Evolutionary conservation across 768 basidiomycete genomes (phyloP), one percentile per base, ranked within the genome.

Genomic region (Boletus patriciae): DNA sequence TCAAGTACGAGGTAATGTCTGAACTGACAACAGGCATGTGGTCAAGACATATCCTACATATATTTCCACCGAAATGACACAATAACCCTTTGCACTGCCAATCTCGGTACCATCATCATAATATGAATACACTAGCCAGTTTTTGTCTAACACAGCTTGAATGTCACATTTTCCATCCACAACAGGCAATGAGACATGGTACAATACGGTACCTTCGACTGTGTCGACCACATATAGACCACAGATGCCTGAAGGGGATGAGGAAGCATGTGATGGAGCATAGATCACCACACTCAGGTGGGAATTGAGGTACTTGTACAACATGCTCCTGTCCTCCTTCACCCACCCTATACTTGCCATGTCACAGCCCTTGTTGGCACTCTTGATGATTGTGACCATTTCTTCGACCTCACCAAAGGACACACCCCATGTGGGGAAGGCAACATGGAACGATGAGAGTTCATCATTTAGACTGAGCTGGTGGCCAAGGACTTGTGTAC

Each of bases 261-360:
- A 42, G 3, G 60, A 57, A 3, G 42, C 9, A 21, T 19, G 56
- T 1, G 52, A 50, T 18, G 76, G 69, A 18, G 77, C 71, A 7
- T 91, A 92, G 31, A 87, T 73, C 37, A 92, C 76, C 9, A 83
- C 82, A 46, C 87, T 77, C 34, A 94, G 63, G 62, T 92, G 85
- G 9, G 88, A 88, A 68, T 96, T 96, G 58, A 98, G 80, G 66
- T 97, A 96, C 74, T 98, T 98, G 79, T 97, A 96, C 55, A 98
- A 70, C 33, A 94, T 94, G 37, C 84, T 86, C 51, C 94, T 84
- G 71, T 95, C 88, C 3, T 90, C 94, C 5, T 92, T 76, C 5
- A 96, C 93, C 64, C 86, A 86, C 5, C 95, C 96, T 31, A 88
- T 72, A 2, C 86, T 89, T 0, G 94, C 93, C 34, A 92, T 75